Evolutionary conservation across 148 eudicot genomes (phyloP).

Genomic region (Vaccinium macrocarpon): DNA sequence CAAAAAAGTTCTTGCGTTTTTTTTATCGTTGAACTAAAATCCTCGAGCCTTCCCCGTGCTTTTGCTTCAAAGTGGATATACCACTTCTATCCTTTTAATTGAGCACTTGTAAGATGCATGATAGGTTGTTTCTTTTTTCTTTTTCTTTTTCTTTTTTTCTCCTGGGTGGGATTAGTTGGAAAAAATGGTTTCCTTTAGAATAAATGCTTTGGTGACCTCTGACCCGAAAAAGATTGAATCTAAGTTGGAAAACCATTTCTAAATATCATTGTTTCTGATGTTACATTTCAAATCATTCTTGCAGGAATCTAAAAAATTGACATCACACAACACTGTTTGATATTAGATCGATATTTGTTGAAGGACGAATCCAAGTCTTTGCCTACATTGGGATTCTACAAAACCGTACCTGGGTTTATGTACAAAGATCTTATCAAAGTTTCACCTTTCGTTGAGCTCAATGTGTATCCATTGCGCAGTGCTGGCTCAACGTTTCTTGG

Average conservation of each 20-base stretch:
- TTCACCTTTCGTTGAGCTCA: not conserved
- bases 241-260: not conserved
- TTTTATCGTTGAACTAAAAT: no score
- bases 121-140: not conserved
- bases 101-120: not conserved
- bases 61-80: not conserved
- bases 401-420: not conserved
- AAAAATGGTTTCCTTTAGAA: not conserved
- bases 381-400: not conserved
- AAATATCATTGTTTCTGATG: not conserved
- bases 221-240: not conserved
- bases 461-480: not conserved
- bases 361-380: not conserved
- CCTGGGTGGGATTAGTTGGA: not conserved
- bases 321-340: not conserved
- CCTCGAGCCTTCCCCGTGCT: no score
- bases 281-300: not conserved
- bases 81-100: not conserved
- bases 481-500: no score
- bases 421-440: not conserved
- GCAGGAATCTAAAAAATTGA: not conserved
- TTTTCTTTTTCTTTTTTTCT: no score
- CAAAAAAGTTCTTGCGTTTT: no score
- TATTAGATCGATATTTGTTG: not conserved
- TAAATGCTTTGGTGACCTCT: not conserved